A percentile compares a stretch with the other conserved stretches of the same genome.
These are phyloP conservation scores for Neofusicoccum umdonicola DNA, from an alignment of 2,329 filamentous ascomycete species.

Conservation along the genomic window DNA sequence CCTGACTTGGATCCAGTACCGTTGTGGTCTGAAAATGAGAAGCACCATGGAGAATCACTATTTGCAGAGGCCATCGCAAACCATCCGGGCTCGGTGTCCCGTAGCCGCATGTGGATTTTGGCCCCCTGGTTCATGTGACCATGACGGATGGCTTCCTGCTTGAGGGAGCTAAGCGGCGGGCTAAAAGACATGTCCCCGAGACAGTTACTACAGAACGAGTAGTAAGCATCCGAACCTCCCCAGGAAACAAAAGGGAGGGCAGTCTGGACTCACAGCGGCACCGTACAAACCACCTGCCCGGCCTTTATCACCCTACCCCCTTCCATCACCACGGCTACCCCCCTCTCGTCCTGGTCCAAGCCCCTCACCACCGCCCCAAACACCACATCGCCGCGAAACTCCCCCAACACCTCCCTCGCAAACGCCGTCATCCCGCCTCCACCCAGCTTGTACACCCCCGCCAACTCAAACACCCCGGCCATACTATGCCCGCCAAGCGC, in stretches of 20 bases:
- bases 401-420: slow-evolving; percentile 12
- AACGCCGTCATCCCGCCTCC: slow-evolving; percentile 24
- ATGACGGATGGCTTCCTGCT: slow-evolving; percentile 24
- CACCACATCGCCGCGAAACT: not conserved
- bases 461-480: slow-evolving; percentile 24
- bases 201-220: slow-evolving; percentile 14
- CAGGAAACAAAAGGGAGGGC: no score
- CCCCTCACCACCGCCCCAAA: slow-evolving; percentile 11
- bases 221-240: not conserved
- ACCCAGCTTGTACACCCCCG: slow-evolving; percentile 24
- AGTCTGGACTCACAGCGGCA: not conserved
- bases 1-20: not conserved
- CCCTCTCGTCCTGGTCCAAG: slow-evolving; percentile 16
- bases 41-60: slow-evolving; percentile 11
- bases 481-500: slow-evolving; percentile 27
- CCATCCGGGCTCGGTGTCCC: slow-evolving; percentile 3
- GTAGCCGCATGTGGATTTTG: slow-evolving; percentile 26
- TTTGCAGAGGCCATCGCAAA: slow-evolving; percentile 3
- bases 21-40: slow-evolving; percentile 16
- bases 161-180: slow-evolving; percentile 26
- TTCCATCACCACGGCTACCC: not conserved
- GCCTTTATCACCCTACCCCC: not conserved
- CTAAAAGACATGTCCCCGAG: slow-evolving; percentile 26
- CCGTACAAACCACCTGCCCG: not conserved
- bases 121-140: slow-evolving; percentile 31